A percentile compares a stretch with the other conserved stretches of the same genome.
phyloP scores from a whole-genome alignment of 2,329 filamentous ascomycete genomes.

The Helotiales sp. region DNA sequence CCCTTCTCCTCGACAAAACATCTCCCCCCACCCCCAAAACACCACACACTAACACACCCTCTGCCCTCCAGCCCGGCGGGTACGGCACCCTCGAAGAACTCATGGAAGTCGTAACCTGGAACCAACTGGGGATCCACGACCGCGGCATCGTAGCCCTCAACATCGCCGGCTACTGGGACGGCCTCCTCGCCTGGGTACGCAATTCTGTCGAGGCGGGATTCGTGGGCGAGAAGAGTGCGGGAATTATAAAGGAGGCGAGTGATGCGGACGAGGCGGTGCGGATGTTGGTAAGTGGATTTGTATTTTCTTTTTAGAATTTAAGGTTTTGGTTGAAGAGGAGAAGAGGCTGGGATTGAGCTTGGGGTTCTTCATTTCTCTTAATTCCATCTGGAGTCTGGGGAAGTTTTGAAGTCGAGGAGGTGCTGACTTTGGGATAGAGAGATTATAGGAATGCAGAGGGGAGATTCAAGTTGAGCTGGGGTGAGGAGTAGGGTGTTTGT shows the following conservation, averaged over 20 bases:
- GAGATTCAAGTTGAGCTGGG: conserved; percentile 84
- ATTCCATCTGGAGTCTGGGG: too few species aligned
- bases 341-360: too few species aligned
- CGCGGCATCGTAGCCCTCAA: conserved; percentile 82
- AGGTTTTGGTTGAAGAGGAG: too few species aligned
- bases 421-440: too few species aligned
- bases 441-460: conserved; percentile 78
- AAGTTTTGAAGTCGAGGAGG: too few species aligned
- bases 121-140: conserved; percentile 91
- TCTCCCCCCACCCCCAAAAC: too few species aligned
- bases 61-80: too few species aligned
- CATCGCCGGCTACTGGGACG: conserved; percentile 90
- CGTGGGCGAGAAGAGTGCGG: conserved; percentile 69
- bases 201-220: conserved; percentile 79
- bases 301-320: too few species aligned
- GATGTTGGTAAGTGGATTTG: too few species aligned
- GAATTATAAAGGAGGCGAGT: conserved; percentile 79
- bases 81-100: conserved; percentile 97
- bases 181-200: conserved; percentile 80
- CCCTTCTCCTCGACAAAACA: too few species aligned
- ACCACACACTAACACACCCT: too few species aligned
- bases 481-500: background rate
- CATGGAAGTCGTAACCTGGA: conserved; percentile 91
- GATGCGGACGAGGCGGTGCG: conserved; percentile 74
- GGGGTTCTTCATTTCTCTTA: too few species aligned